phyloP scores from a whole-genome alignment of 768 basidiomycete species.

The Floccularia luteovirens region DNA sequence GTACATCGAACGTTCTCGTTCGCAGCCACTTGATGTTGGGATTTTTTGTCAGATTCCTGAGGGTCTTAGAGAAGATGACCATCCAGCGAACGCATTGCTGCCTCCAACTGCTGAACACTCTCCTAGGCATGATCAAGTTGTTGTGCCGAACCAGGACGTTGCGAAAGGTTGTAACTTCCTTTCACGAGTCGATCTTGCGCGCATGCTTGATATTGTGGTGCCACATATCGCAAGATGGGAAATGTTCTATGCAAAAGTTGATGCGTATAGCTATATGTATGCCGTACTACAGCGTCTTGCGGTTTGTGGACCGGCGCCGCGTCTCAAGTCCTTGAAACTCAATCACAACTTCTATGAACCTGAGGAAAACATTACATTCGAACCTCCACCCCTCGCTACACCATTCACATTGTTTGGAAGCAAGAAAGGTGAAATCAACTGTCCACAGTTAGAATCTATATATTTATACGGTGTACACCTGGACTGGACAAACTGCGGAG shows the following conservation, averaged over 20 bases:
- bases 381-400: slow-evolving; percentile 28
- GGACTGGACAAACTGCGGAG: slow-evolving; percentile 46
- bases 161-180: too few relatives aligned
- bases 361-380: slow-evolving; percentile 32
- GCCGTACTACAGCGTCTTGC: slow-evolving; percentile 33
- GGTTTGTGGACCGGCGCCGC: slow-evolving; percentile 36
- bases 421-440: too few relatives aligned
- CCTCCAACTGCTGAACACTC: too few relatives aligned
- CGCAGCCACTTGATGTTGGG: slow-evolving; percentile 31
- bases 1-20: slow-evolving; percentile 36
- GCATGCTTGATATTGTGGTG: slow-evolving; percentile 34
- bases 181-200: slow-evolving; percentile 21
- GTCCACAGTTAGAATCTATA: slow-evolving; percentile 42
- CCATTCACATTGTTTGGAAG: slow-evolving; percentile 45
- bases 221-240: slow-evolving; percentile 53
- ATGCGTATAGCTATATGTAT: slow-evolving; percentile 39
- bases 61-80: too few relatives aligned
- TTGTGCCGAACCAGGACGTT: too few relatives aligned
- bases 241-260: slow-evolving; percentile 36
- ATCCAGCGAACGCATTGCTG: too few relatives aligned
- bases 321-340: slow-evolving; percentile 47
- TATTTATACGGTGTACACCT: slow-evolving; percentile 66
- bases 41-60: slow-evolving; percentile 20
- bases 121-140: too few relatives aligned
- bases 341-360: slow-evolving; percentile 49